Percentiles rank a stretch among this genome's conserved stretches.
phyloP scores from a whole-genome alignment of 192 early-diverging fungal genomes.

The Coemansia reversa region DNA sequence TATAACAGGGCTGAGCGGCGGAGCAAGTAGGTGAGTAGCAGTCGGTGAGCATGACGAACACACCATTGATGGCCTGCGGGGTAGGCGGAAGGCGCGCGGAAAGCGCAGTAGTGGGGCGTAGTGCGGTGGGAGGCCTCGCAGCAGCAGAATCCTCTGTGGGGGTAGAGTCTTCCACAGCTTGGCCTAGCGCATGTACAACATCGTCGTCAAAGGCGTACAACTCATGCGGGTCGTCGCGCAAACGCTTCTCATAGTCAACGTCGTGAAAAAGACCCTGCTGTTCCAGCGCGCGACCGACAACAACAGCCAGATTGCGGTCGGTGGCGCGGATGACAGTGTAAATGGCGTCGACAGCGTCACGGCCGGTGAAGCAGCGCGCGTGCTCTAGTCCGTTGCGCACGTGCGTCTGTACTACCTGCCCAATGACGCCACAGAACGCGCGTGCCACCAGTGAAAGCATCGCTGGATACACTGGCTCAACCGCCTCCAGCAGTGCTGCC shows the following conservation, averaged over 20 bases:
- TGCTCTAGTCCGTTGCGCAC: slow-evolving; percentile 81
- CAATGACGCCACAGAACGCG: slow-evolving; percentile 60
- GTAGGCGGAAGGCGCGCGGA: slow-evolving; percentile 3
- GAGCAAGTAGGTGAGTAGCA: slow-evolving; percentile 95
- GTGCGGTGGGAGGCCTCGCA: slow-evolving; percentile 14
- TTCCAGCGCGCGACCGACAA: slow-evolving; percentile 86
- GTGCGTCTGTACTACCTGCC: slow-evolving; percentile 59
- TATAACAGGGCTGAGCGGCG: slow-evolving; percentile 80
- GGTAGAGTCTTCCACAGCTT: slow-evolving; percentile 12
- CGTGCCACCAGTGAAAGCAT: slow-evolving; percentile 70
- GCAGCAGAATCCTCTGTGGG: slow-evolving; percentile 28
- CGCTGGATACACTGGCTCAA: slow-evolving; percentile 69
- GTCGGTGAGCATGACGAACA: slow-evolving; percentile 85
- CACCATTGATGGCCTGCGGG: slow-evolving; percentile 60
- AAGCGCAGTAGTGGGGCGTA: background rate
- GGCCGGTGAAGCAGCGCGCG: slow-evolving; percentile 80
- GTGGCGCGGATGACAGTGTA: slow-evolving; percentile 74
- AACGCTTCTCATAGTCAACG: slow-evolving; percentile 80
- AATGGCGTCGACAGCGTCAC: slow-evolving; percentile 86
- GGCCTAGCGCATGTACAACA: slow-evolving; percentile 23
- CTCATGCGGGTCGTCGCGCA: slow-evolving; percentile 82
- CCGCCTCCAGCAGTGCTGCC: slow-evolving; percentile 32
- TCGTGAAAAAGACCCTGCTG: slow-evolving; percentile 92
- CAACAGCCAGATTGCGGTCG: slow-evolving; percentile 83
- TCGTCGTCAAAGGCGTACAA: slow-evolving; percentile 77